Evolutionary conservation across 2,329 filamentous ascomycete genomes (phyloP), one percentile per base, ranked within the genome.

Genomic region (Calonectria pseudoreteaudii): DNA sequence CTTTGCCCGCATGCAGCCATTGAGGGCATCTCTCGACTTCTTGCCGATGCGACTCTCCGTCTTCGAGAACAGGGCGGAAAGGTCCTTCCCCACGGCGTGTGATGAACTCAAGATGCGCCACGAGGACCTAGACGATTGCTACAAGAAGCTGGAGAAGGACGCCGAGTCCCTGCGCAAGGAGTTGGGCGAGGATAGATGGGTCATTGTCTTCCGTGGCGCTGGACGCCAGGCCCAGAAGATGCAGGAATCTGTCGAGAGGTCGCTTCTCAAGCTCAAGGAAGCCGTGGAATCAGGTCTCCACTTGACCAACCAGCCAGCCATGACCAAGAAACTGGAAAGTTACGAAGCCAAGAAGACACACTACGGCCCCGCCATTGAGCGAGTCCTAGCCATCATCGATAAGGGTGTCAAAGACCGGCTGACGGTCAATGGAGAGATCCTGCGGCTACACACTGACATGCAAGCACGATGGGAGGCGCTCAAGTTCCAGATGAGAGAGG

Each of bases 331-430:
- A 84, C 92, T 98, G 52, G 95, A 98, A 83, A 97, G 91, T 79
- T 99, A 98, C 83, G 96, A 98, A 82, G 95, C 94, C 53, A 99
- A 98, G 88, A 97, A 96, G 84, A 92, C 92, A 73, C 96, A 98
- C 83, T 99, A 98, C 81, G 94, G 95, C 1, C 95, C 96, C 13
- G 96, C 97, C 2, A 97, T 99, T 82, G 95, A 97, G 82, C 91
- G 96, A 52, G 95, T 99, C 10, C 86, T 98, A 23, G 93, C 93
- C 49, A 97, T 98, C 82, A 98, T 98, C 66, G 95, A 98, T 79
- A 96, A 95, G 82, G 97, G 97, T n/a, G 94, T 98, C 80, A 94
- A 94, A 82, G 95, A 98, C 81, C 92, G 97, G n/a, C 88, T 98
- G 65, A 98, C 97, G 0, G 95, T 98, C 70, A 98, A 99, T 81